Evolutionary conservation across 192 early-diverging fungal species (phyloP), one percentile per base, ranked within the genome.

Genomic region (Coemansia sp.): DNA sequence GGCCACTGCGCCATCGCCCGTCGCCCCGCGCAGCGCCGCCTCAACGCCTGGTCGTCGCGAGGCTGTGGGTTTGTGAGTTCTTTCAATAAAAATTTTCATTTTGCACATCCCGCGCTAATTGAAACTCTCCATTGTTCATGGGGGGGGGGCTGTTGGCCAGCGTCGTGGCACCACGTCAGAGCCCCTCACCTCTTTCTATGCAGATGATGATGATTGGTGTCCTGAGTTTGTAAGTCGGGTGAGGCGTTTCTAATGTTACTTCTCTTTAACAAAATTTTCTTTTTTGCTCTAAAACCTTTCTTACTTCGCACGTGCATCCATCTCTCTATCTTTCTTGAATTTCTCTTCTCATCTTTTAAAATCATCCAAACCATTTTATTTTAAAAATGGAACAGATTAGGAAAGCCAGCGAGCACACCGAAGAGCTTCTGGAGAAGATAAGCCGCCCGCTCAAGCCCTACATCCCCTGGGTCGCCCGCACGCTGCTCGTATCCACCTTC

Each of bases 401-500:
- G 63, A 76, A 73, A 44, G 75, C 68, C 40, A 82, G 79, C 62
- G 79, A 82, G 68, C 85, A 88, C 63, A 78, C 92, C 19, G 96
- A 98, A 84, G 86, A 91, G 39, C 41, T 88, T 42, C 80, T 97
- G 51, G 94, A 95, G 61, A 85, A 70, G 69, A 63, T 94, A 24
- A 86, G 88, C 35, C 83, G 86, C 37, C 94, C 93, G 45, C 72
- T 98, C 37, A 98, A 98, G 86, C 95, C 95, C 39, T 90, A 90
- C 72, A 88, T 98, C 41, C 95, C 97, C 3, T 88, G 84, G 70
- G 90, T 97, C 57, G 94, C 94, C 17, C 90, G 97, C 6, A 93
- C 95, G 66, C 85, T 98, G n/a, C 89, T 98, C 31, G 94, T 99
- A 24, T 94, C 92, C 40, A 99, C 97, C 14, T 99, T 98, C 79